Evolutionary conservation across 2,329 filamentous ascomycete genomes (phyloP), one percentile per base, ranked within the genome.

Genomic region (Ampelomyces quisqualis): DNA sequence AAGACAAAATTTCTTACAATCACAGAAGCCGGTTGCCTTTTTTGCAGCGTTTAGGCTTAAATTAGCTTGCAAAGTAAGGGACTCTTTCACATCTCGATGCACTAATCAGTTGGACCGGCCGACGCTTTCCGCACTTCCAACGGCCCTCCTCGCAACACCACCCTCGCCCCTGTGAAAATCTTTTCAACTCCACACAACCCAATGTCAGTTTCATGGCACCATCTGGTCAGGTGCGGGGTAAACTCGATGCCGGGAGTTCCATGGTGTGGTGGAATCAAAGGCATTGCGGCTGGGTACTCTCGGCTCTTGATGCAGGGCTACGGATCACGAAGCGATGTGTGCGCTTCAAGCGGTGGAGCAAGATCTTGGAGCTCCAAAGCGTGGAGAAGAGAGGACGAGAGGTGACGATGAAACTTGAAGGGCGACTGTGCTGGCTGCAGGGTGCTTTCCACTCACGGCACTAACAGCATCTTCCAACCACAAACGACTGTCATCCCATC

Each of bases 101-200:
- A n/a, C n/a, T n/a, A n/a, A n/a, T n/a, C n/a, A n/a, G n/a, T n/a
- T n/a, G n/a, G n/a, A n/a, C n/a, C n/a, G n/a, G 35, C 51, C 51
- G 51, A 54, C 49, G 51, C 39, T 52, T 54, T 50, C 51, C 51
- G 51, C 46, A 38, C 24, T 35, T 20, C 27, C 24, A 17, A 42
- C 49, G 51, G 51, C 41, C 43, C 44, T 47, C 45, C 21, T 49
- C 51, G 51, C 44, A 38, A 31, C 23, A 21, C 24, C 43, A 24
- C 34, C 17, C 27, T 23, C 28, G 36, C 21, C 14, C 36, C 37
- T 41, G 43, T 35, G 47, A 36, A 33, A 21, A 5, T 41, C n/a
- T n/a, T 44, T 45, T 29, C 48, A 21, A 26, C 36, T 34, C 34
- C 37, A 45, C 19, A 40, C 23, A 9, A 38, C 24, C 51, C 51